phyloP scores from a whole-genome alignment of 805 yeast species.

The Cyberlindnera nakhonratchasimensis region DNA sequence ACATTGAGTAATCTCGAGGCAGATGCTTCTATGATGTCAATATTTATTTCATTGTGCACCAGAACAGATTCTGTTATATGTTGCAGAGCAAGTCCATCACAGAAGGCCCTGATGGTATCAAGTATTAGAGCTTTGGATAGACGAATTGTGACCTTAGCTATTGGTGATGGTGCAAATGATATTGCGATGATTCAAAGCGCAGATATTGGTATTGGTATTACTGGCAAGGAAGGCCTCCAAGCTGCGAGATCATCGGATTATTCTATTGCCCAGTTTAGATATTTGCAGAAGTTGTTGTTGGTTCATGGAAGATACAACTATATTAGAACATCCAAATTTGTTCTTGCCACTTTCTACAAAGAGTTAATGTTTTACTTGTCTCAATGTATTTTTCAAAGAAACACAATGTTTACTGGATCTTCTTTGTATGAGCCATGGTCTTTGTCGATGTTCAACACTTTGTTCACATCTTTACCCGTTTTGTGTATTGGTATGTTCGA shows the following conservation, averaged over 20 bases:
- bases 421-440: constrained; percentile 96
- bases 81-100: constrained; percentile 96
- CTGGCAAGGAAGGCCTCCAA: constrained; percentile 95
- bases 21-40: constrained; percentile 66
- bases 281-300: constrained; percentile 70
- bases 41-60: constrained; percentile 82
- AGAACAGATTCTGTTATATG: constrained; percentile 88
- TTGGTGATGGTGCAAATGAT: constrained; percentile 99
- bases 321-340: constrained; percentile 86
- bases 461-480: constrained; percentile 91
- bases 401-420: constrained; percentile 87
- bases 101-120: constrained; percentile 85
- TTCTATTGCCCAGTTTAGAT: constrained; percentile 92
- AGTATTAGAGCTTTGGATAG: constrained; percentile 70
- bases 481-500: constrained; percentile 94
- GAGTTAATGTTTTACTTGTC: constrained; percentile 87
- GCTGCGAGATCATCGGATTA: constrained; percentile 95
- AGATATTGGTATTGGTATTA: constrained; percentile 95
- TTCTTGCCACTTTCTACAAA: constrained; percentile 90
- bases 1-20: constrained; percentile 71
- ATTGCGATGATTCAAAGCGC: constrained; percentile 99
- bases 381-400: constrained; percentile 82
- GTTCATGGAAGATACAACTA: constrained; percentile 98
- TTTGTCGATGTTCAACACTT: constrained; percentile 92
- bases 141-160: constrained; percentile 80